Evolutionary conservation across 1,284 basidiomycete species (phyloP), one percentile per base, ranked within the genome.

Genomic region (Heimioporus punctisporus): DNA sequence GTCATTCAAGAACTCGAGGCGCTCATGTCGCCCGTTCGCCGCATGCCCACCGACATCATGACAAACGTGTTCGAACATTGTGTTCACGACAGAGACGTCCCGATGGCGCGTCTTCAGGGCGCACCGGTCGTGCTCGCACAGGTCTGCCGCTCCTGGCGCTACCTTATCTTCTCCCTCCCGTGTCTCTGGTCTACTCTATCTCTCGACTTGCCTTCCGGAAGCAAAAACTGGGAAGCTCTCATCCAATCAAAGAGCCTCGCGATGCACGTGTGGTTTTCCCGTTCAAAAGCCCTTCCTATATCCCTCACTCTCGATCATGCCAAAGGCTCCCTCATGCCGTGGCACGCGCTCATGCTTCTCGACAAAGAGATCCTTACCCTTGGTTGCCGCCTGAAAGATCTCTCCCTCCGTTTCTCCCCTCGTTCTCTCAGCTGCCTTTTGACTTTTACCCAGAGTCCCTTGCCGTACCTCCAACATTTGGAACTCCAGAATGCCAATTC

Each of bases 31-130:
- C 70, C 67, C 48, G 54, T 70, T 6, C 71, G 66, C 27, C 71
- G 71, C 48, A 59, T 72, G 59, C 67, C 67, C 48, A 68, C 57
- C 8, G 67, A 69, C 51, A 58, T 72, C 56, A 69, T 69, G 55
- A 49, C 53, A 17, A 65, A 51, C 6, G 17, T 69, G 21, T 69
- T 69, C 40, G 65, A 70, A 26, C 60, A 58, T 31, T 72, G 57
- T 30, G 24, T 60, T 17, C 51, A 17, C 15, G 64, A 59, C 24
- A 48, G 58, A 11, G 43, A 46, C 23, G 46, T 10, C 12, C 57
- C 51, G 4, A 56, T 15, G 26, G 46, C 52, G 12, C 57, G 64
- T 46, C 58, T 65, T 15, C 48, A 25, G 8, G 28, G 27, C 5
- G 60, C 58, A 0, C 71, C 68, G 0, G 25, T 72, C 11, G 34